phyloP scores from a whole-genome alignment of 371 early-diverging fungal genomes.

The Dichotomocladium elegans region DNA sequence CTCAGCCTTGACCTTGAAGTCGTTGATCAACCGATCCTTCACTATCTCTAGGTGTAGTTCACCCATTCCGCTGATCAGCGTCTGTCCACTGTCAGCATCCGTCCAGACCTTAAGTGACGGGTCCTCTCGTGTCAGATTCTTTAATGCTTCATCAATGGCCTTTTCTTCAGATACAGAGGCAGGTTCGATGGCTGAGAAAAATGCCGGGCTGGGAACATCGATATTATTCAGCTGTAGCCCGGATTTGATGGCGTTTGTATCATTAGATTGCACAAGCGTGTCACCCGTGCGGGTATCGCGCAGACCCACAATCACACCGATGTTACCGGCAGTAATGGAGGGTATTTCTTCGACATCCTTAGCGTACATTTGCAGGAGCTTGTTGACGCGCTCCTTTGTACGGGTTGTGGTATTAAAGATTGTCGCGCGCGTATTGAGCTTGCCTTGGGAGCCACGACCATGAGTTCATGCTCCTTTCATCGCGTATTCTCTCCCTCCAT shows the following conservation, averaged over 20 bases:
- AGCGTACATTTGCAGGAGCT: slow-evolving; percentile 89
- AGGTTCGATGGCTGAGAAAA: slow-evolving; percentile 84
- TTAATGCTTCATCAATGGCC: slow-evolving; percentile 73
- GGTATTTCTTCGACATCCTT: slow-evolving; percentile 87
- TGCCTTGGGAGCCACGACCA: slow-evolving; percentile 34
- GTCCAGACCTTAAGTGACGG: slow-evolving; percentile 76
- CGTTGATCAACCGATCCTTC: slow-evolving; percentile 73
- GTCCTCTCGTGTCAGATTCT: slow-evolving; percentile 80
- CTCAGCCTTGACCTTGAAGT: slow-evolving; percentile 75
- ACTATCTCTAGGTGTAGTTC: slow-evolving; percentile 94
- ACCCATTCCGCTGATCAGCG: slow-evolving; percentile 93
- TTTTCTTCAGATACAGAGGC: slow-evolving; percentile 73
- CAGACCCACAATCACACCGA: slow-evolving; percentile 87
- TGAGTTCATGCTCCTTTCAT: background rate
- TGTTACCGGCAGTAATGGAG: slow-evolving; percentile 75
- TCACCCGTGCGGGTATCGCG: slow-evolving; percentile 91
- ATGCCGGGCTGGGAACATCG: slow-evolving; percentile 88
- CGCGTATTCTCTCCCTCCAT: background rate
- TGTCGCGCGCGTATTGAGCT: slow-evolving; percentile 61
- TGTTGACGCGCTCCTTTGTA: slow-evolving; percentile 79
- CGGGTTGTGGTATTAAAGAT: slow-evolving; percentile 66
- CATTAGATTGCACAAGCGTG: slow-evolving; percentile 68
- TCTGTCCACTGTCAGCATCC: slow-evolving; percentile 89
- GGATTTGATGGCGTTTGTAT: slow-evolving; percentile 36
- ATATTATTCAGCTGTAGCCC: slow-evolving; percentile 67